phyloP scores from a whole-genome alignment of 1,284 basidiomycete species.

The Irpex sp. region DNA sequence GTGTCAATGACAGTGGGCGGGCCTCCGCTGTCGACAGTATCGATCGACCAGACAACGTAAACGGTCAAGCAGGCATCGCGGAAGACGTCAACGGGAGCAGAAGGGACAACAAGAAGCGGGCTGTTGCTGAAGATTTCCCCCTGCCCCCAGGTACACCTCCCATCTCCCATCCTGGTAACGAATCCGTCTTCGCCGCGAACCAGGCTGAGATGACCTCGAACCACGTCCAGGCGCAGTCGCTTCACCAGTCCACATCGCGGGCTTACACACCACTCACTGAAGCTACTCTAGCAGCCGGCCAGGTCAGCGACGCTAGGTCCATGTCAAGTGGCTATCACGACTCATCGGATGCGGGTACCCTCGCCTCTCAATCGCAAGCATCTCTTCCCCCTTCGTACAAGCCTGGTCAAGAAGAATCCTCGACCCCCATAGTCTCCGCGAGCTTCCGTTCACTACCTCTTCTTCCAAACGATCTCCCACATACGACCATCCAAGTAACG shows the following conservation, averaged over 20 bases:
- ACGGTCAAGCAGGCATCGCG: slow-evolving; percentile 6
- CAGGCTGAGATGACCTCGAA: slow-evolving; percentile 9
- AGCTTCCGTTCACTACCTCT: slow-evolving; percentile 70
- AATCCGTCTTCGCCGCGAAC: background rate
- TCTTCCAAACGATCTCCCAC: slow-evolving; percentile 62
- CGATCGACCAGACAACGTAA: slow-evolving; percentile 13
- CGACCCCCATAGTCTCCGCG: slow-evolving; percentile 23
- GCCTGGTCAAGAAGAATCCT: background rate
- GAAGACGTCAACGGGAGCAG: background rate
- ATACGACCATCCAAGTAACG: slow-evolving; percentile 59
- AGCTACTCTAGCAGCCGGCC: background rate
- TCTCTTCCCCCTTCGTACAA: slow-evolving; percentile 21
- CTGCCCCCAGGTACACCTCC: slow-evolving; percentile 27
- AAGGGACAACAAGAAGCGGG: slow-evolving; percentile 12
- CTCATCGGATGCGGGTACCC: background rate
- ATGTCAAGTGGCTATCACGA: background rate
- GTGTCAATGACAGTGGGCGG: slow-evolving; percentile 24
- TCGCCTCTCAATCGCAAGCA: slow-evolving; percentile 13
- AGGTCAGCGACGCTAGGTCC: background rate
- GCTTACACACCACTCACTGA: background rate
- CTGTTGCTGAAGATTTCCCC: slow-evolving; percentile 33
- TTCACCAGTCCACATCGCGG: background rate
- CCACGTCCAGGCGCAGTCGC: background rate
- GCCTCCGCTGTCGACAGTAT: slow-evolving; percentile 19
- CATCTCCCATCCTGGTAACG: slow-evolving; percentile 1